Evolutionary conservation across 371 early-diverging fungal genomes (phyloP), one percentile per base, ranked within the genome.

Genomic region (Chytridiales sp.): DNA sequence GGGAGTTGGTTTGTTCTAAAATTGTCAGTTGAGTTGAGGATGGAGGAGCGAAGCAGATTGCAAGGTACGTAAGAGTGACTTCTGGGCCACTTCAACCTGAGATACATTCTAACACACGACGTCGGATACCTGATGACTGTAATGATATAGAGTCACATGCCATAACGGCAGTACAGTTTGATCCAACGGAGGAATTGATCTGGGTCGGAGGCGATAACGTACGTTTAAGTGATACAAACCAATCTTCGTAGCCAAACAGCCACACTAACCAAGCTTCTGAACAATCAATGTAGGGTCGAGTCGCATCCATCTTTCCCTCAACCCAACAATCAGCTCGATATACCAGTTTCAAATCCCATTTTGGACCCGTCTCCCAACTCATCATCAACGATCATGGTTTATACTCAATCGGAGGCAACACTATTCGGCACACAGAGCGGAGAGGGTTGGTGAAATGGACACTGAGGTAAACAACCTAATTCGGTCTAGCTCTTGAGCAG

Each of bases 141-240:
- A n/a, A n/a, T n/a, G n/a, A n/a, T n/a, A n/a, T n/a, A n/a, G n/a
- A n/a, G n/a, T n/a, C n/a, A n/a, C n/a, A n/a, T n/a, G n/a, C 64
- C 17, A 27, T 64, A 24, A 49, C 67, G 6, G 8, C 46, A 22
- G 27, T 85, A 26, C 74, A 79, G 29, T 89, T 85, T 74, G 91
- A 91, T 80, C 79, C 85, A n/a, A 79, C 83, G 49, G 87, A 88
- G 64, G 89, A 89, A 48, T 72, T 91, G 15, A 59, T 91, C 55
- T 91, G 90, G 90, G 70, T 78, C 17, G 91, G 89, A 51, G 84
- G 85, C 62, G 89, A 87, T 50, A 74, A 79, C 47, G 91, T 88
- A 81, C 49, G 56, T n/a, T n/a, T n/a, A n/a, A 6, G 35, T 8
- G 19, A 5, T 30, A 19, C 27, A 24, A n/a, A 6, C 34, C 8